Percentiles rank a stretch among this genome's conserved stretches.
These are phyloP conservation scores for Salinomyces thailandicus DNA, from an alignment of 2,329 filamentous ascomycete genomes.

Conservation along the genomic window DNA sequence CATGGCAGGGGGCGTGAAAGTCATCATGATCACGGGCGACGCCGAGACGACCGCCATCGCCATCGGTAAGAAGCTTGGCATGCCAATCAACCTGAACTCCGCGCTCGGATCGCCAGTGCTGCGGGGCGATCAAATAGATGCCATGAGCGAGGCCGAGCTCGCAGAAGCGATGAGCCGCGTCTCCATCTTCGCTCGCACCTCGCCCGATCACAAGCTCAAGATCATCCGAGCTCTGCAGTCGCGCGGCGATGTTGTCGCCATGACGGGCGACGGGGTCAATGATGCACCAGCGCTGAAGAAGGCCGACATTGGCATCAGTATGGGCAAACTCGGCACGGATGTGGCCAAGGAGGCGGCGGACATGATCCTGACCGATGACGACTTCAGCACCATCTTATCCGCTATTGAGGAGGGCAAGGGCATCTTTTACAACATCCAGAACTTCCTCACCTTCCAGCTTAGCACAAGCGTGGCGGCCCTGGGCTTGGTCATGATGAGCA, in stretches of 20 bases:
- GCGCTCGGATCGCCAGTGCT: conserved; percentile 59
- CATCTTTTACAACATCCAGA: conserved; percentile 99
- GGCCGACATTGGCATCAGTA: conserved; percentile 94
- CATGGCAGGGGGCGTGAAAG: conserved; percentile 88
- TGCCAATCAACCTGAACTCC: conserved; percentile 61
- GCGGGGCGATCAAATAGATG: conserved; percentile 82
- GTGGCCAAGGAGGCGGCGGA: conserved; percentile 94
- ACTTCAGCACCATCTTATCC: conserved; percentile 82
- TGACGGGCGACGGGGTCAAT: conserved; percentile 98
- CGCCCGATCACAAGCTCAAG: conserved; percentile 95
- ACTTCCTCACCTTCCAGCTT: conserved; percentile 96
- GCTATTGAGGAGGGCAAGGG: conserved; percentile 98
- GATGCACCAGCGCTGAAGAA: conserved; percentile 94
- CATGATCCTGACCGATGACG: conserved; percentile 83
- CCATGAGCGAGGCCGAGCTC: conserved; percentile 77
- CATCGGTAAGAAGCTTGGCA: conserved; percentile 89
- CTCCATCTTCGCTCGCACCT: conserved; percentile 91
- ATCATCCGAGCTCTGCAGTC: conserved; percentile 86
- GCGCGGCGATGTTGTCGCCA: conserved; percentile 91
- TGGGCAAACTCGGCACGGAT: conserved; percentile 90
- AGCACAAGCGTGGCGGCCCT: conserved; percentile 93
- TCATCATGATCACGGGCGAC: conserved; percentile 99
- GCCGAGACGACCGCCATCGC: conserved; percentile 89
- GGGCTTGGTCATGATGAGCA: conserved; percentile 84
- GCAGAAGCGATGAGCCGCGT: conserved; percentile 76